phyloP scores from a whole-genome alignment of 176 grass and related monocot species.

The Pharus latifolius region DNA sequence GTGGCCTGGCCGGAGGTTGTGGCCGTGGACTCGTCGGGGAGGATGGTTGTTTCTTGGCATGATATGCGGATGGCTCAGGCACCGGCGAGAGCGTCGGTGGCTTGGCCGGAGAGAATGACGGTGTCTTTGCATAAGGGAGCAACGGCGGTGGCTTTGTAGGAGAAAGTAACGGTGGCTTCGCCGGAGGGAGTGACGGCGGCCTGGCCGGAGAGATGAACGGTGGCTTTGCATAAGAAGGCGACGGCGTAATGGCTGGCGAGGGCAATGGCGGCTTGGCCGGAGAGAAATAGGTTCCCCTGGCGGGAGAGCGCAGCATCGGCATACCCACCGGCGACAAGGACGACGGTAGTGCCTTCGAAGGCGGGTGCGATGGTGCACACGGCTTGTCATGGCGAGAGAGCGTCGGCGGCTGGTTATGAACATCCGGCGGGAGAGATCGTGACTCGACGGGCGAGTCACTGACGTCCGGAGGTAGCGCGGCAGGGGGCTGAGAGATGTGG shows the following conservation, averaged over 20 bases:
- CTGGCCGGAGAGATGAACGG: neutral
- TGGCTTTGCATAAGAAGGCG: neutral
- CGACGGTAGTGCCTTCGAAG: neutral
- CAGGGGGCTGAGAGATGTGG: slow-evolving; percentile 47
- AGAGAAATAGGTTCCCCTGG: neutral
- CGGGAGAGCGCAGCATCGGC: neutral
- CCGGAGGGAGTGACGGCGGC: neutral
- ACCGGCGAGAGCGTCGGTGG: neutral
- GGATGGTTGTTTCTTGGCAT: neutral
- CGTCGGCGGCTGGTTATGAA: neutral
- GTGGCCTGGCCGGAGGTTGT: neutral
- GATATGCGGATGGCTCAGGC: neutral
- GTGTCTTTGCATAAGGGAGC: neutral
- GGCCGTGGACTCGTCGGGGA: neutral
- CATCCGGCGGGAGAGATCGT: neutral
- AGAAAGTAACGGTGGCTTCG: neutral
- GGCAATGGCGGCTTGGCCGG: neutral
- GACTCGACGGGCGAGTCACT: neutral
- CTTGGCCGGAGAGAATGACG: neutral
- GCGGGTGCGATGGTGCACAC: neutral
- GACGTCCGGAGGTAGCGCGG: neutral
- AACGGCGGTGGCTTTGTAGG: neutral
- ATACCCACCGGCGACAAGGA: neutral
- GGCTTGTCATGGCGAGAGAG: neutral
- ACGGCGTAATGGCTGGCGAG: neutral